Evolutionary conservation across 73 alveolate genomes (phyloP), one percentile per base, ranked within the genome.

Genomic region (Stentor coeruleus): DNA sequence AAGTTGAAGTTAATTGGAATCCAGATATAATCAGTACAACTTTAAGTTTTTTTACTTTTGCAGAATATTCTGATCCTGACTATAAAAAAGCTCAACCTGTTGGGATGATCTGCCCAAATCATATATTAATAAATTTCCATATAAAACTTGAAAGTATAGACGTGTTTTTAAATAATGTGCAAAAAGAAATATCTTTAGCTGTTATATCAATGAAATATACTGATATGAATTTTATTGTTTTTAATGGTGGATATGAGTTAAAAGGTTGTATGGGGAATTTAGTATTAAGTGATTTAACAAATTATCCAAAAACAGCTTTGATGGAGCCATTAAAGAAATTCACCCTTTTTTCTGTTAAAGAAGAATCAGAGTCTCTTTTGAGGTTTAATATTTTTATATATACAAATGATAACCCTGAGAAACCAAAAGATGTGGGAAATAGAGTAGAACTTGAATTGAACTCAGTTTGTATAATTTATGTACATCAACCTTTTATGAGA

Each of bases 371-470:
- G 41, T 66, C 37, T 33, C 79, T 66, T 66, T 33, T 66, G 36
- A 20, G 37, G 42, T 66, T 66, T 66, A 33, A 66, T 14, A 26
- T 66, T 33, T 66, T 20, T 2, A 66, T 66, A 15, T 66, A 26
- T 2, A 11, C 79, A 28, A 40, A 66, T 20, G 79, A 66, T 66
- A 66, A 66, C 37, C 79, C 79, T 20, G 79, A 66, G n/a, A 66
- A 66, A 40, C 79, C 79, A 2, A 1, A 20, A 33, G 79, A 66
- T 2, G 33, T 31, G 2, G n/a, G 40, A 2, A 66, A 26, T 66
- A 66, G 11, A 28, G 79, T 66, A 14, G 37, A 66, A 11, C n/a
- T 66, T 20, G 79, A 66, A 2, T 28, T 66, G 79, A 33, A 66
- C 79, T 66, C 79, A 66, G 37, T 66, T 20, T 28, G 37, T 66